Base-by-base conservation (phyloP, 1,139 yeast genomes). In the Scheffersomyces lignicola region DNA sequence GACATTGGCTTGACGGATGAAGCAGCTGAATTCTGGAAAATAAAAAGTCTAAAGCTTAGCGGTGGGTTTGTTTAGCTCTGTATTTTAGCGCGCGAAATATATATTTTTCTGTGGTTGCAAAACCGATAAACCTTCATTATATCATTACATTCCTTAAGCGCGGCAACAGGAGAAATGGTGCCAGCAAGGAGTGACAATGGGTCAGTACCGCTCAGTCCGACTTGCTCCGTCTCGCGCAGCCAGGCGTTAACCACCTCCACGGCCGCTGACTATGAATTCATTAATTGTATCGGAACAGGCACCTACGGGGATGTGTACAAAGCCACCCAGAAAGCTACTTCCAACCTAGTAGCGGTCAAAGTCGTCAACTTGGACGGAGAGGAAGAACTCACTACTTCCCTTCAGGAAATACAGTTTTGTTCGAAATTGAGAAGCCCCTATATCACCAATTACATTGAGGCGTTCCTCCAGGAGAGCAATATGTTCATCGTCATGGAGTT, bases 401-500 rank as follows among this genome's bases (percentile, higher is more conserved):
- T 85, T 18, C 89, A 81, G 55, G 97, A 89, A 49, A 83, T 88
- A 35, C 80, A 76, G 38, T 78, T 88, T 43, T 62, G 89, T 25
- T 78, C 88, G 11, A 76, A 78, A 35, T 60, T 88, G 41, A 69
- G 71, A 39, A 77, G 83, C n/a, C 76, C 76, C 0, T 73, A 74
- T 50, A 79, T 88, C 33, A 84, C 90, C 10, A 66, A 56, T 40
- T 85, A 86, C 57, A 69, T 64, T 45, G 80, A 79, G 33, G 80
- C 95, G 0, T 77, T 80, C 50, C 59, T 81, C 8, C 65, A 69
- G 34, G 86, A 76, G 36, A 77, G 77, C 27, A 74, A 78, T 15
- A 77, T 89, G 81, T 88, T 90, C 81, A 85, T 89, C 34, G 83
- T 85, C 4, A 86, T 89, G 96, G 97, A 89, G 54, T 86, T 76